Percentiles rank a stretch among this genome's conserved stretches.
phyloP scores from a whole-genome alignment of 192 early-diverging fungal species.

The Chytriomyces sp. region DNA sequence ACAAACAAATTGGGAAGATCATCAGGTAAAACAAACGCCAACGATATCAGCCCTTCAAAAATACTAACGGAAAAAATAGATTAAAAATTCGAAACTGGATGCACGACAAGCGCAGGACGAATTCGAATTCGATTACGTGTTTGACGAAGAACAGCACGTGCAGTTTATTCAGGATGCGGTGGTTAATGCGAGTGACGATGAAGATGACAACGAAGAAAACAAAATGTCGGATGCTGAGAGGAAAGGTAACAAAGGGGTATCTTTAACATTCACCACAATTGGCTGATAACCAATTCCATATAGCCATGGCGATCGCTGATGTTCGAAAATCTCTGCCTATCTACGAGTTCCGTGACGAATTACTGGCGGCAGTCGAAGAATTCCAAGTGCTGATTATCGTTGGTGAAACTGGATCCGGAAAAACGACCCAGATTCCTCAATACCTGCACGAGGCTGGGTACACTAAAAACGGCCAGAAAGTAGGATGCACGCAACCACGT shows the following conservation, averaged over 20 bases:
- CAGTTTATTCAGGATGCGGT: conserved; percentile 85
- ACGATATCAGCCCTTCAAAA: conserved; percentile 49
- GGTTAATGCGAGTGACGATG: conserved; percentile 39
- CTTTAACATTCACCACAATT: no score
- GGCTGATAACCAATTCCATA: no score
- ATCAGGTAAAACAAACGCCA: conserved; percentile 71
- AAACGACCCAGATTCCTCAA: conserved; percentile 98
- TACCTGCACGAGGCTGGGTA: conserved; percentile 96
- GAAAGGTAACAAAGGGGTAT: conserved; percentile 50
- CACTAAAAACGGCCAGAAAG: conserved; percentile 78
- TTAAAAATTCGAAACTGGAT: conserved; percentile 50
- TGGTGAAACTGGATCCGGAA: conserved; percentile 90
- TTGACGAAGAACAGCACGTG: conserved; percentile 86
- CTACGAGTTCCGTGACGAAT: conserved; percentile 81
- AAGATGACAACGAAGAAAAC: conserved; percentile 26
- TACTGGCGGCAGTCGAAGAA: conserved; percentile 83
- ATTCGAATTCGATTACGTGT: conserved; percentile 89
- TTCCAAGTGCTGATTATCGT: conserved; percentile 92
- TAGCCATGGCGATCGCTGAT: conserved; percentile 73
- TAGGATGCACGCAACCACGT: conserved; percentile 98
- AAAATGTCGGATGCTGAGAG: conserved; percentile 66
- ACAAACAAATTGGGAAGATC: conserved; percentile 92
- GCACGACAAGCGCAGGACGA: conserved; percentile 47
- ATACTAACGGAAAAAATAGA: conserved; percentile 38
- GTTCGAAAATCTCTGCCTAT: conserved; percentile 88